Evolutionary conservation across 2,329 filamentous ascomycete species (phyloP).

Genomic region (Grosmannia penicillata): DNA sequence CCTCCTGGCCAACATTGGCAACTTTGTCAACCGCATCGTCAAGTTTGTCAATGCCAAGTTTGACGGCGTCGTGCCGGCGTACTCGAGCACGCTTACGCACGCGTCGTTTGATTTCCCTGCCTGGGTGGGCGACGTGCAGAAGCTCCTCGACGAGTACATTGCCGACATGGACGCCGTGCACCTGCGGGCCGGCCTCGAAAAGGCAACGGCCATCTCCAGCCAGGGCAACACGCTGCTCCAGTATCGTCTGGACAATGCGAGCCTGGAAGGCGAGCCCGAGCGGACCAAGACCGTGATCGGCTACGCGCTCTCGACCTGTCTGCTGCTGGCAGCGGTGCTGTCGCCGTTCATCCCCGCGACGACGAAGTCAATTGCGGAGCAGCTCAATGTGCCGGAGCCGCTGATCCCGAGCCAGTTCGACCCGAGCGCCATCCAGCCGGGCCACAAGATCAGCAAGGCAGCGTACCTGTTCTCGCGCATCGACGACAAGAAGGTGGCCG

Average conservation of each 20-base stretch:
- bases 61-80: constrained; percentile 52
- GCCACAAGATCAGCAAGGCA: constrained; percentile 59
- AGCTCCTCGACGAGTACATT: constrained; percentile 50
- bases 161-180: constrained; percentile 56
- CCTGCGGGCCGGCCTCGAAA: constrained; percentile 50
- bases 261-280: constrained; percentile 35
- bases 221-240: constrained; percentile 34
- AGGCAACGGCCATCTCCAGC: constrained; percentile 52
- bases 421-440: constrained; percentile 46
- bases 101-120: constrained; percentile 35
- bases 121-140: constrained; percentile 49
- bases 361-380: constrained; percentile 57
- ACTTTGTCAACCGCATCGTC: constrained; percentile 59
- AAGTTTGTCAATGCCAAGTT: constrained; percentile 69
- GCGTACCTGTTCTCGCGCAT: constrained; percentile 50
- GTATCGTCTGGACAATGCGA: constrained; percentile 25
- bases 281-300: constrained; percentile 49
- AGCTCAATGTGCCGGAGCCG: constrained; percentile 43
- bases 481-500: constrained; percentile 54
- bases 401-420: constrained; percentile 54
- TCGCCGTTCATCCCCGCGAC: constrained; percentile 80
- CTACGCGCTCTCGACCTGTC: constrained; percentile 68
- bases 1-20: constrained; percentile 61
- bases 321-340: constrained; percentile 65
- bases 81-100: constrained; percentile 33